A percentile compares a stretch with the other conserved stretches of the same genome.
These are phyloP conservation scores for Colletotrichum sp. DNA, from an alignment of 2,329 filamentous ascomycete species.

Conservation along the genomic window DNA sequence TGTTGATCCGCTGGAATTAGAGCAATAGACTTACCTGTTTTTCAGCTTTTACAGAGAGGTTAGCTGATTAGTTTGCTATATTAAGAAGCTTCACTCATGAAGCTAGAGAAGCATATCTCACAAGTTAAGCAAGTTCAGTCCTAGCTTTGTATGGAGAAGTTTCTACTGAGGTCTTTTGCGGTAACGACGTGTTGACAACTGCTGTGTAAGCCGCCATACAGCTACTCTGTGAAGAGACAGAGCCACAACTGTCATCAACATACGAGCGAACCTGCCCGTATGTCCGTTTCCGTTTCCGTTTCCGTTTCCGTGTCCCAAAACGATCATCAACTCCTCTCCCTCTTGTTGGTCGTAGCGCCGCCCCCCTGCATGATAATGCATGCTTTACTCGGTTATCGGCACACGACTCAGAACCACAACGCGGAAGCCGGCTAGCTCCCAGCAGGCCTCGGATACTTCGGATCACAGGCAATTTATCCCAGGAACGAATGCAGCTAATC, in stretches of 20 bases:
- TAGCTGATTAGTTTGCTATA: too few relatives aligned
- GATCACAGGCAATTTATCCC: background rate
- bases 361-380: background rate
- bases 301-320: background rate
- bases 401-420: background rate
- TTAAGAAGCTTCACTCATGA: too few relatives aligned
- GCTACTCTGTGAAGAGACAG: too few relatives aligned
- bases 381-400: background rate
- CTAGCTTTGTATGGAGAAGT: too few relatives aligned
- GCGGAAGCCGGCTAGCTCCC: background rate
- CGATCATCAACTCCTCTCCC: rapidly evolving
- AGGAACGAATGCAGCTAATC: background rate
- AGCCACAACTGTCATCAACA: background rate
- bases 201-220: too few relatives aligned
- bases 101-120: too few relatives aligned
- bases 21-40: too few relatives aligned
- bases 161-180: too few relatives aligned
- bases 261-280: background rate
- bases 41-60: too few relatives aligned
- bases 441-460: background rate
- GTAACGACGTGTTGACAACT: too few relatives aligned
- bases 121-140: too few relatives aligned
- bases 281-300: background rate
- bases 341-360: background rate
- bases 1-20: too few relatives aligned